Evolutionary conservation across 2,329 filamentous ascomycete species (phyloP).

Genomic region (Aspergillus fumigatiaffinis): DNA sequence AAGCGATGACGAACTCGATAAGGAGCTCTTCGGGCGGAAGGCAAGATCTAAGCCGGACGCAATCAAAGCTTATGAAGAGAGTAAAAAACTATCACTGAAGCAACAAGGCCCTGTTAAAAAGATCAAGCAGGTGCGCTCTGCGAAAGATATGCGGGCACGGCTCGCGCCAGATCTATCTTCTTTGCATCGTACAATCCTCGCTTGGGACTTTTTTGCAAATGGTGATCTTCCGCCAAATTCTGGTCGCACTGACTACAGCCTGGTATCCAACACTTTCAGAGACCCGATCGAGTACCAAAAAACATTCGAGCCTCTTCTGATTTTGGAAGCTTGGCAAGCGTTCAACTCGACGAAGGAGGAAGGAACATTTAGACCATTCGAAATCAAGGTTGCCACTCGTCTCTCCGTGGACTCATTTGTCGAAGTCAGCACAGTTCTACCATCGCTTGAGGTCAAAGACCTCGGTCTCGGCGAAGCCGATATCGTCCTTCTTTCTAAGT

Average conservation of each 20-base stretch:
- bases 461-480: constrained; percentile 76
- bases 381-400: constrained; percentile 81
- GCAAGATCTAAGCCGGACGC: constrained; percentile 36
- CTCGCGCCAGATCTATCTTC: constrained; percentile 83
- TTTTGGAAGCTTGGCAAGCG: constrained; percentile 92
- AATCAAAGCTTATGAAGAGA: constrained; percentile 46
- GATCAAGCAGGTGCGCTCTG: constrained; percentile 70
- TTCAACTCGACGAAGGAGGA: constrained; percentile 90
- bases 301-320: constrained; percentile 84
- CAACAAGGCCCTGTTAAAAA: constrained; percentile 77
- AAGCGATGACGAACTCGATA: constrained; percentile 70
- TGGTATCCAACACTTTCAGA: constrained; percentile 73
- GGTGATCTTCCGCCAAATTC: constrained; percentile 78
- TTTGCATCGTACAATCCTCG: constrained; percentile 79
- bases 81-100: constrained; percentile 48
- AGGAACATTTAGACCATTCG: constrained; percentile 72
- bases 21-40: constrained; percentile 59
- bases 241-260: constrained; percentile 65
- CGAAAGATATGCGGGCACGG: constrained; percentile 90
- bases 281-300: constrained; percentile 76
- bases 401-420: constrained; percentile 90
- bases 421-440: constrained; percentile 82
- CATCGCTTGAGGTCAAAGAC: constrained; percentile 65
- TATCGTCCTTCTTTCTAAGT: constrained; percentile 78
- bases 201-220: constrained; percentile 91